These are phyloP conservation scores for Colletotrichum liaoningense DNA, from an alignment of 2,329 filamentous ascomycete genomes.

Conservation along the genomic window DNA sequence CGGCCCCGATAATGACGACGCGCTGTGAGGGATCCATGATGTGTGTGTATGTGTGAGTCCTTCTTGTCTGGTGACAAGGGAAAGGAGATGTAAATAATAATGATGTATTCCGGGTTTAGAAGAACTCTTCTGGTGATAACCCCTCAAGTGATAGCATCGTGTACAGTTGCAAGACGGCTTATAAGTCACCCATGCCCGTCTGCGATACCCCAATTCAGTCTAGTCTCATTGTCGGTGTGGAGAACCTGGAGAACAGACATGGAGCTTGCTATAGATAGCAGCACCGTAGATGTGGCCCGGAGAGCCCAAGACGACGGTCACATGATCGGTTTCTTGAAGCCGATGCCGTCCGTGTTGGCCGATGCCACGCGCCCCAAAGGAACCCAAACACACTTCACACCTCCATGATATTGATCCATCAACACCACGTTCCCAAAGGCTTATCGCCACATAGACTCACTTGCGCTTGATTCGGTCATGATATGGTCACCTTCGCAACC, in stretches of 20 bases:
- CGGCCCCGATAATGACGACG: conserved; percentile 72
- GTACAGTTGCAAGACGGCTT: conserved; percentile 6
- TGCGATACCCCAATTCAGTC: conserved; percentile 16
- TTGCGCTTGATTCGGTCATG: conserved; percentile 22
- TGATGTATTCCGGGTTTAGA: not conserved
- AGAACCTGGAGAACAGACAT: not conserved
- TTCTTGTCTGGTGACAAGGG: not conserved
- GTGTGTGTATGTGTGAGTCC: not conserved
- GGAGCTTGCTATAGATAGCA: conserved; percentile 17
- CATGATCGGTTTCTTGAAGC: conserved; percentile 38
- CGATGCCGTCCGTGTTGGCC: conserved; percentile 25
- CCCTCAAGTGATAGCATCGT: not conserved
- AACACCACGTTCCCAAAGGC: not conserved
- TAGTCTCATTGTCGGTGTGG: conserved; percentile 1
- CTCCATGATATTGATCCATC: not conserved
- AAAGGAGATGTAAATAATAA: not conserved
- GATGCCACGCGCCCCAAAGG: not conserved
- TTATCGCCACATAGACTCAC: conserved; percentile 19
- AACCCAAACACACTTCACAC: not conserved
- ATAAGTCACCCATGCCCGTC: conserved; percentile 5
- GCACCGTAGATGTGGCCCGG: not conserved
- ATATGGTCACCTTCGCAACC: not conserved
- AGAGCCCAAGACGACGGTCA: conserved; percentile 29
- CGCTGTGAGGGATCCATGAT: conserved; percentile 51
- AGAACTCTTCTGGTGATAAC: not conserved